These are phyloP conservation scores for Sugiyamaella xylanicola DNA, from an alignment of 1,139 yeast genomes.

Conservation along the genomic window DNA sequence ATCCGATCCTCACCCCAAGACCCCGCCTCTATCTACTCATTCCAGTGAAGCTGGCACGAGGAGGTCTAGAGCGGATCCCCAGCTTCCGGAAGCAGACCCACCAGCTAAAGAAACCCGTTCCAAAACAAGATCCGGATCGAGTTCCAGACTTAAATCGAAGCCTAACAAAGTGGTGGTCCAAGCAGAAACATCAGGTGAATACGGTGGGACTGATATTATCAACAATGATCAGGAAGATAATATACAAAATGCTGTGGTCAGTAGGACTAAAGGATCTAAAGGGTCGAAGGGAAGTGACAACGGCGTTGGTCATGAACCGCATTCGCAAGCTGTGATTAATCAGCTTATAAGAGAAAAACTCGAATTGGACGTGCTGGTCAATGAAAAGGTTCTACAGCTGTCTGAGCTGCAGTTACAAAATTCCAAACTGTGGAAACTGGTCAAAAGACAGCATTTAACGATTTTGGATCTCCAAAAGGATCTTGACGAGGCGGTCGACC, in stretches of 20 bases:
- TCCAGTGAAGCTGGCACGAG: background rate
- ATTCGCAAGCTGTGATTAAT: slow-evolving; percentile 6
- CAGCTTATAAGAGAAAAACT: background rate
- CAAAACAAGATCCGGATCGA: background rate
- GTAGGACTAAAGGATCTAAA: background rate
- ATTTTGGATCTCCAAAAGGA: slow-evolving; percentile 39
- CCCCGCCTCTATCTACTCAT: background rate
- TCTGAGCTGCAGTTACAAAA: slow-evolving; percentile 36
- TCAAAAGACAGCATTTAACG: slow-evolving; percentile 38
- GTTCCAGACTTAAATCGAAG: background rate
- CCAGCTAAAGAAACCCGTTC: background rate
- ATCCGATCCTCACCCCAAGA: background rate
- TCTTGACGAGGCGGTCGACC: slow-evolving; percentile 33
- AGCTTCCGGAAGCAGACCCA: background rate
- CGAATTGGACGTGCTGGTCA: slow-evolving; percentile 25
- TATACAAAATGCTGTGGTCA: no score
- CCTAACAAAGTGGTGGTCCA: background rate
- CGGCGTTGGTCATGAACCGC: background rate
- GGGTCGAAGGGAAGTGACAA: background rate
- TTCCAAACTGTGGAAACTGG: slow-evolving; percentile 38
- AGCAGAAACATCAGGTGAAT: no score
- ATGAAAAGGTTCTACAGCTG: slow-evolving; percentile 29
- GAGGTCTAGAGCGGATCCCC: background rate
- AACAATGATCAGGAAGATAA: no score
- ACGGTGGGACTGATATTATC: no score